Conservation (phyloP, 2,329 filamentous ascomycete species). For the Phyllosticta citribraziliensis region DNA sequence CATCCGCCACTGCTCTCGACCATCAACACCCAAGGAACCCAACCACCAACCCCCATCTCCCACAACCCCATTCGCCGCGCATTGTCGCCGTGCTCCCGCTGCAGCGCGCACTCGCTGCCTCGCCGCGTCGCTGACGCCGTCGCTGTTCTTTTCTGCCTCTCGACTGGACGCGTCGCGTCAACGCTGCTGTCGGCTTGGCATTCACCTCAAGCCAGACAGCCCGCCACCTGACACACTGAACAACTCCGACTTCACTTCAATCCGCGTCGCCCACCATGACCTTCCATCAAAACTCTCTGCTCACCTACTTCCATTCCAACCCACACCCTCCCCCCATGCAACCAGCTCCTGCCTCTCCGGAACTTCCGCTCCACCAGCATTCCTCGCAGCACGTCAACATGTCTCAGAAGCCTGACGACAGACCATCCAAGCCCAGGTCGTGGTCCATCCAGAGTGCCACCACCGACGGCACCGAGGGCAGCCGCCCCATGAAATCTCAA, state of each 20-base stretch:
- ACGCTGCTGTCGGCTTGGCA: conserved; percentile 7
- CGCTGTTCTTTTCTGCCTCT: not conserved
- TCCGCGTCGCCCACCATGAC: not conserved
- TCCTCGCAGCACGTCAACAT: conserved; percentile 2
- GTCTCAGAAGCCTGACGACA: conserved; percentile 1
- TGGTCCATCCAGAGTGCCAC: conserved; percentile 4
- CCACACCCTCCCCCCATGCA: not conserved
- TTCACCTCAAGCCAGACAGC: conserved; percentile 1
- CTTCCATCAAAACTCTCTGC: conserved; percentile 6
- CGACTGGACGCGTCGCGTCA: conserved; percentile 5
- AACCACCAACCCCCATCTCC: not conserved
- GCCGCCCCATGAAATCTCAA: not conserved
- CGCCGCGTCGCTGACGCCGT: not conserved
- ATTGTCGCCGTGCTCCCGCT: not conserved
- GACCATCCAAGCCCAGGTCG: not conserved
- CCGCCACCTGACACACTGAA: conserved; percentile 8
- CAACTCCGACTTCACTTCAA: conserved; percentile 5
- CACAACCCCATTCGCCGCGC: not conserved
- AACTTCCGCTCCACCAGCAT: conserved; percentile 1
- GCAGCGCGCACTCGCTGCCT: not conserved
- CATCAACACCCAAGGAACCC: not conserved
- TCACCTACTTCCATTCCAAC: conserved; percentile 3
- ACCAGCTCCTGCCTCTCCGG: not conserved
- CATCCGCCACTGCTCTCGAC: not conserved
- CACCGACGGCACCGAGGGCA: not conserved